Base-by-base conservation (phyloP, 2,329 filamentous ascomycete genomes). In the Penicillium sclerotiorum region DNA sequence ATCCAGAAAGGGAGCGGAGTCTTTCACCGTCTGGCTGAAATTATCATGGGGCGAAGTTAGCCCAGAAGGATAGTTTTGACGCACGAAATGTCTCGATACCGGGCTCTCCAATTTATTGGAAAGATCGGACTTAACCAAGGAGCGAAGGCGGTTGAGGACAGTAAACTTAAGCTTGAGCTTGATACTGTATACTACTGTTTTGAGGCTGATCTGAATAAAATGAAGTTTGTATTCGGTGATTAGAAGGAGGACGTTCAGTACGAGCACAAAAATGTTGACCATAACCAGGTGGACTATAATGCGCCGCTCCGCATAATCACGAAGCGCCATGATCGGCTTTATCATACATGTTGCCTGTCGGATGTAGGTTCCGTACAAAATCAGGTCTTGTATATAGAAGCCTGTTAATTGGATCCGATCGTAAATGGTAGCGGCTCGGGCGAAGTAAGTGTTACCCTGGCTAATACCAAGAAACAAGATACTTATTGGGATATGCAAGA, bases 361-460 rank as follows among this genome's bases (percentile, higher is more conserved):
- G n/a, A 35, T 35, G 32, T 35, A 35, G 32, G 15, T 35, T 9
- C 66, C 65, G 3, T 77, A 79, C 38, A 83, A 72, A 37, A 80
- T 63, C 23, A 75, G 63, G 49, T 83, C 80, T 52, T 81, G 79
- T 5, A 77, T 30, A 49, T 74, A 77, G 54, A 81, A 80, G 6
- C 76, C 67, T 0, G 71, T 73, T 33, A 81, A 68, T 55, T 80
- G 75, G 4, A 81, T 66, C 50, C 75, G 75, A 53, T 81, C 78
- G 61, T 73, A 69, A 13, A 74, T 58, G 13, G 64, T n/a, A 28
- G 52, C 15, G 1, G 46, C 2, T 1, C 23, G 36, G 7, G 22
- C 22, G 5, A 47, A 27, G 0, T 17, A 5, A 9, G 22, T n/a
- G 8, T 44, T 21, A 61, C 28, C 15, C 69, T 60, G 0, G 64